Base-by-base conservation (phyloP, 768 basidiomycete species). In the Hericium coralloides region DNA sequence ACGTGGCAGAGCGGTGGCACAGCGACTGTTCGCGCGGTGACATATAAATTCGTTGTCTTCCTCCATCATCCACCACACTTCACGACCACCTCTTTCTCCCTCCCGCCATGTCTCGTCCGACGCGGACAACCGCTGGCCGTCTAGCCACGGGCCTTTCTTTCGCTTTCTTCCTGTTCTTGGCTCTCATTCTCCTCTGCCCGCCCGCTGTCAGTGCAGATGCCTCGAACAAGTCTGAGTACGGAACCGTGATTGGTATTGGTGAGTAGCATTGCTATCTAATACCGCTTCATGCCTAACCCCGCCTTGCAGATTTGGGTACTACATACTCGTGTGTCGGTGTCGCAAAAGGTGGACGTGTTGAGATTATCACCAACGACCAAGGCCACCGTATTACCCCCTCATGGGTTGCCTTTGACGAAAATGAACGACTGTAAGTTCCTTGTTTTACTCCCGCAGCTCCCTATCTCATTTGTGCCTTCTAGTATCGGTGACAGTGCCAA, bases 311-410 rank as follows among this genome's bases (percentile, higher is more conserved):
- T 78, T 76, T 95, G 75, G 93, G 93, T 75, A 97, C 93, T 62
- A 92, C 90, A 80, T 90, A 97, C 76, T 97, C 94, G 61, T 97
- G 94, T 77, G 95, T 98, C 66, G 94, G 89, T 91, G 70, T 72
- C 49, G 70, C 71, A 59, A 68, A 67, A 7, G 70, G 69, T 2
- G 70, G 82, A 68, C 79, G 80, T 61, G 80, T 83, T 43, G 81
- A 83, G 65, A 81, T 81, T 64, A 82, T 82, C 65, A 69, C 73
- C 45, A 78, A 77, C 59, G 76, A 78, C 63, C 75, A 83, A 67
- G 81, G 82, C 62, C 79, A 82, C 70, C 77, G 82, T 63, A 84
- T 80, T 22, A 84, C 82, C 10, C 82, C 82, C 18, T 83, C 82
- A 57, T 84, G 81, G 73, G 81, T 84, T 59, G 72, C 75, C 48